These are phyloP conservation scores for Pelagomonas calceolata DNA, from an alignment of 108 stramenopile genomes.

Conservation along the genomic window DNA sequence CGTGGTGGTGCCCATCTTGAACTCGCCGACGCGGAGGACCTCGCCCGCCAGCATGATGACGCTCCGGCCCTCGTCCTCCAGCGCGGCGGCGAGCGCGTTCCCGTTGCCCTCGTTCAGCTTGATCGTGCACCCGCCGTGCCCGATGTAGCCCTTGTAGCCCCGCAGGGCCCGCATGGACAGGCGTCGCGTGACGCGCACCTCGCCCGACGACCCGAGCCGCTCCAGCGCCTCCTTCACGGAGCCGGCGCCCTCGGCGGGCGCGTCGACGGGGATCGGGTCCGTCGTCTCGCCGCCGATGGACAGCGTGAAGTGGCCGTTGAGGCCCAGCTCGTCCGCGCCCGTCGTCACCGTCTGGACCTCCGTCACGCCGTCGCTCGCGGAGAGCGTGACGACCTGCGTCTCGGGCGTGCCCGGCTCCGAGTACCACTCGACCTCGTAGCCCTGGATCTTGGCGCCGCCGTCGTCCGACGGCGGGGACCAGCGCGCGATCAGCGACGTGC, in stretches of 20 bases:
- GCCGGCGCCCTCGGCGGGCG: slow-evolving; percentile 51
- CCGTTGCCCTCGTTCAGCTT: not conserved
- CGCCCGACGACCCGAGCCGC: slow-evolving; percentile 48
- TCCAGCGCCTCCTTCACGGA: slow-evolving; percentile 51
- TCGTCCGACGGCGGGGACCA: slow-evolving; percentile 32
- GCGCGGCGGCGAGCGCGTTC: too few species aligned
- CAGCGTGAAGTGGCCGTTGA: slow-evolving; percentile 63
- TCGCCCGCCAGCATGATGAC: slow-evolving; percentile 38
- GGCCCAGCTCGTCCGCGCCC: slow-evolving; percentile 43
- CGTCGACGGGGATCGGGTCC: slow-evolving; percentile 57
- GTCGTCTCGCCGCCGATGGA: slow-evolving; percentile 52
- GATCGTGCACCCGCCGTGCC: not conserved
- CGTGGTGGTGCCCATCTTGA: not conserved
- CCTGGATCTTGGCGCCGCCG: slow-evolving; percentile 24
- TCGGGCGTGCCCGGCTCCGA: slow-evolving; percentile 34
- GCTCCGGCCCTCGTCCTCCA: too few species aligned
- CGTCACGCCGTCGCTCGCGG: slow-evolving; percentile 41
- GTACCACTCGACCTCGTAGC: slow-evolving; percentile 54
- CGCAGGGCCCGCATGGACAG: slow-evolving; percentile 31
- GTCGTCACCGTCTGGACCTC: slow-evolving; percentile 51
- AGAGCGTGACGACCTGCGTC: slow-evolving; percentile 63
- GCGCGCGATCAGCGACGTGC: slow-evolving; percentile 34
- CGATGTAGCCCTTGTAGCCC: slow-evolving; percentile 24
- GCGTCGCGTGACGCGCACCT: slow-evolving; percentile 54
- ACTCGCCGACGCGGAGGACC: slow-evolving; percentile 13